Evolutionary conservation across 1,139 yeast species (phyloP).

Genomic region (Wickerhamomyces sp.): DNA sequence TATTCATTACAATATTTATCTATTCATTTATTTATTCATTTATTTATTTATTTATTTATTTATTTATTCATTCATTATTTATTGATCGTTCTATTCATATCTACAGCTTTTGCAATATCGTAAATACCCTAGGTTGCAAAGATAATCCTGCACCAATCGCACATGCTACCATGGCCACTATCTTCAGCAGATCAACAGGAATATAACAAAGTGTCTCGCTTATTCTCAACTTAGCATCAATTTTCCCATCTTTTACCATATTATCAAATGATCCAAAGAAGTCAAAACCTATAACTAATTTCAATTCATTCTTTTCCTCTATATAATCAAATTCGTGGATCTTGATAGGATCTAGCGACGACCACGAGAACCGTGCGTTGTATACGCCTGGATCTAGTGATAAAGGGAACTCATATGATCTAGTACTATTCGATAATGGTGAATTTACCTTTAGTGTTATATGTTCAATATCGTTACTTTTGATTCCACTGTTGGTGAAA

Average conservation of each 20-base stretch:
- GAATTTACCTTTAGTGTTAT: constrained; percentile 2
- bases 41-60: constrained; percentile 4
- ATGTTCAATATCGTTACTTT: constrained; percentile 1
- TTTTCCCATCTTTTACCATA: constrained; percentile 9
- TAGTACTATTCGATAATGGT: not conserved
- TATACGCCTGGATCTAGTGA: not conserved
- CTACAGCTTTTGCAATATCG: too few relatives aligned
- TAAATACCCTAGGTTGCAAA: not conserved
- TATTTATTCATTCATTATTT: not conserved
- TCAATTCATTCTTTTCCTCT: constrained; percentile 3
- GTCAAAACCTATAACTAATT: constrained; percentile 10
- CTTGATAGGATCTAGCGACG: constrained; percentile 15
- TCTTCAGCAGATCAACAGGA: not conserved
- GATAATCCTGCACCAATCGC: not conserved
- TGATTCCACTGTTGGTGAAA: not conserved
- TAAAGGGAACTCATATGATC: not conserved
- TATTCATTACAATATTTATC: not conserved
- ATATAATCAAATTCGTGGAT: constrained; percentile 3
- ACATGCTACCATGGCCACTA: not conserved
- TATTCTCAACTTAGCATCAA: constrained; percentile 3
- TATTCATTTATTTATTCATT: constrained; percentile 3
- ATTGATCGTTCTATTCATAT: not conserved
- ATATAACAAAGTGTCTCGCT: constrained; percentile 4
- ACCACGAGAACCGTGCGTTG: constrained; percentile 22
- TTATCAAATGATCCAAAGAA: constrained; percentile 13